Conservation (phyloP, 768 basidiomycete species). For the Lactifluus subvellereus region DNA sequence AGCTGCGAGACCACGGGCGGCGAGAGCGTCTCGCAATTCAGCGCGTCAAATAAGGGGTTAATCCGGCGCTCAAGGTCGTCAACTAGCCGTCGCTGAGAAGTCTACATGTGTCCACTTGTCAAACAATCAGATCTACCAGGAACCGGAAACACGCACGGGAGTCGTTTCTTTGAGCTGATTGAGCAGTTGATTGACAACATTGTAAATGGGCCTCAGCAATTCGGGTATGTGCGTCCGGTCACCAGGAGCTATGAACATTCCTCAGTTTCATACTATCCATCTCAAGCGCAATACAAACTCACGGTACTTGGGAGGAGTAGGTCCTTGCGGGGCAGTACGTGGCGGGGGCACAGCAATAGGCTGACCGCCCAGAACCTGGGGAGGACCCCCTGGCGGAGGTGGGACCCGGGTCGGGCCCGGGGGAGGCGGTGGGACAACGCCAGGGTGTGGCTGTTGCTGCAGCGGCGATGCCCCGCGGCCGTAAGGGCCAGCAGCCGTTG, state of each 20-base stretch:
- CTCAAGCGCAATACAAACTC: conserved; percentile 32
- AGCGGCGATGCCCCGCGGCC: conserved; percentile 22
- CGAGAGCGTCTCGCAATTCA: conserved; percentile 85
- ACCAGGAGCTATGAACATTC: conserved; percentile 57
- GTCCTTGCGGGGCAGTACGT: conserved; percentile 11
- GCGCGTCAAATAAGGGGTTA: conserved; percentile 81
- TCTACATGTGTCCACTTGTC: conserved; percentile 37
- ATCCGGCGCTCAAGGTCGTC: conserved; percentile 86
- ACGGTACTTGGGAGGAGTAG: conserved; percentile 51
- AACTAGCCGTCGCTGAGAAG: conserved; percentile 75
- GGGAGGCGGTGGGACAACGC: conserved; percentile 12
- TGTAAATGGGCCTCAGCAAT: conserved; percentile 55
- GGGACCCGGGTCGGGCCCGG: conserved; percentile 28
- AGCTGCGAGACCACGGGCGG: conserved; percentile 65
- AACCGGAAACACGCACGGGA: conserved; percentile 50
- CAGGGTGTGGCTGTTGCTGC: conserved; percentile 16
- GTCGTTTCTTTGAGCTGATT: conserved; percentile 62
- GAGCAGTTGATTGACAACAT: conserved; percentile 59
- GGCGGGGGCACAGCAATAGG: conserved; percentile 9
- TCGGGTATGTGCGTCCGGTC: conserved; percentile 91
- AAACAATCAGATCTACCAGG: neutral
- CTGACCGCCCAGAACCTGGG: conserved; percentile 7
- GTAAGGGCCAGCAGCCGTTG: conserved; percentile 28
- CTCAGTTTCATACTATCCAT: conserved; percentile 6
- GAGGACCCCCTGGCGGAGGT: conserved; percentile 28